Evolutionary conservation across 768 basidiomycete species (phyloP), one percentile per base, ranked within the genome.

Genomic region (Tylopilus balloui): DNA sequence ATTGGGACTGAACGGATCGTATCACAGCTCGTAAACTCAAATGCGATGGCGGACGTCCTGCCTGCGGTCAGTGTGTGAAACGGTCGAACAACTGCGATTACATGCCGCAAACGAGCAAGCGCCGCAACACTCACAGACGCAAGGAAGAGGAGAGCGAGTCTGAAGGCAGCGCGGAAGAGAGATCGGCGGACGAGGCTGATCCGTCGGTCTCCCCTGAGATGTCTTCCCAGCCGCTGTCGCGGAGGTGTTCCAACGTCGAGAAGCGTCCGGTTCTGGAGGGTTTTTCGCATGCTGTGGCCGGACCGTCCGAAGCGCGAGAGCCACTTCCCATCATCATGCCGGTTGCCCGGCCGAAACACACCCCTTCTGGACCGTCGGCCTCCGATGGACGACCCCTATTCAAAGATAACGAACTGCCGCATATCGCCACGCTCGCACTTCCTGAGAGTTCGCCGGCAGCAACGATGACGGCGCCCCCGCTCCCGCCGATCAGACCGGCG

Each of bases 11-110:
- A 60, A 60, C 32, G 46, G 52, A 54, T 56, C 43, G 39, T 51
- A 55, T 46, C 53, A 45, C 67, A 91, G 89, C 88, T 42, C 82
- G 89, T 52, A 92, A 92, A 71, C 76, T 92, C 36, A 91, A 91
- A 73, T 92, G 89, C 66, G 89, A 92, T 59, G 89, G 89, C 42
- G 86, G 84, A 35, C 80, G 86, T 42, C 89, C 89, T 8, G 84
- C 88, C 13, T 92, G 89, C 63, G 74, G 80, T 40, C 89, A 92
- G 64, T 92, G 89, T 63, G 70, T 81, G 52, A 90, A 91, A 67
- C 81, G 89, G 42, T 78, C 78, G 40, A 81, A 89, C 57, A 69
- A 80, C 14, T 92, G 89, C 66, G 88, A 90, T 62, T 92, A 91
- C 57, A 82, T 81, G 78, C 80, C 83, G 14, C 71, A 71, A 49